Percentiles rank a stretch among this genome's conserved stretches.
phyloP scores from a whole-genome alignment of 495 filamentous ascomycete species.

The Xylaria bambusicola region DNA sequence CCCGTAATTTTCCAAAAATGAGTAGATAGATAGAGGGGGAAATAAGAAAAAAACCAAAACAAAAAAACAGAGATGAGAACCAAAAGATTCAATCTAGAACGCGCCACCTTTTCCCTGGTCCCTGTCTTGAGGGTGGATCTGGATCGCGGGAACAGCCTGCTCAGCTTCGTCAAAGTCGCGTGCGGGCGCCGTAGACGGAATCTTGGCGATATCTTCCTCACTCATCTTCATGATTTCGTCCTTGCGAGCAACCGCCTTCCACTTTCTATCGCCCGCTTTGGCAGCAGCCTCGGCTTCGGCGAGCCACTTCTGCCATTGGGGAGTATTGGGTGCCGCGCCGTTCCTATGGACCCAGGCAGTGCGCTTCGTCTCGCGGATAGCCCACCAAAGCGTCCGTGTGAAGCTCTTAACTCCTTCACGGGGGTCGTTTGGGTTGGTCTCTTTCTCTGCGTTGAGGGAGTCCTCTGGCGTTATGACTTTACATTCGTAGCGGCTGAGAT shows the following conservation, averaged over 20 bases:
- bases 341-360: constrained; percentile 51
- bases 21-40: neutral
- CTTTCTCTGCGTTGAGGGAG: constrained; percentile 32
- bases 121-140: constrained; percentile 29
- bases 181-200: neutral
- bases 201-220: constrained; percentile 23
- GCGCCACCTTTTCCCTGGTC: constrained; percentile 20
- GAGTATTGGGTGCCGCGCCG: constrained; percentile 51
- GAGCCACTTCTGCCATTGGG: constrained; percentile 56
- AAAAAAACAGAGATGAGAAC: neutral
- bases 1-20: neutral
- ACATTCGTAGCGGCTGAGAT: constrained; percentile 46
- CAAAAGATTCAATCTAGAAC: constrained; percentile 19
- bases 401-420: constrained; percentile 45
- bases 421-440: constrained; percentile 23
- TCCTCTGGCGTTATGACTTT: constrained; percentile 42
- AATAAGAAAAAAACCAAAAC: neutral
- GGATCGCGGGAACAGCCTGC: constrained; percentile 31
- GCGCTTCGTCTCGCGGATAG: constrained; percentile 52
- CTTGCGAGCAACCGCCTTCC: constrained; percentile 53
- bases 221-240: constrained; percentile 48
- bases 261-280: constrained; percentile 32
- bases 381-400: constrained; percentile 59
- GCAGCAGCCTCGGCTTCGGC: constrained; percentile 46
- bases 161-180: constrained; percentile 28